phyloP scores from a whole-genome alignment of 805 yeast species.

The Candida lessepsii region DNA sequence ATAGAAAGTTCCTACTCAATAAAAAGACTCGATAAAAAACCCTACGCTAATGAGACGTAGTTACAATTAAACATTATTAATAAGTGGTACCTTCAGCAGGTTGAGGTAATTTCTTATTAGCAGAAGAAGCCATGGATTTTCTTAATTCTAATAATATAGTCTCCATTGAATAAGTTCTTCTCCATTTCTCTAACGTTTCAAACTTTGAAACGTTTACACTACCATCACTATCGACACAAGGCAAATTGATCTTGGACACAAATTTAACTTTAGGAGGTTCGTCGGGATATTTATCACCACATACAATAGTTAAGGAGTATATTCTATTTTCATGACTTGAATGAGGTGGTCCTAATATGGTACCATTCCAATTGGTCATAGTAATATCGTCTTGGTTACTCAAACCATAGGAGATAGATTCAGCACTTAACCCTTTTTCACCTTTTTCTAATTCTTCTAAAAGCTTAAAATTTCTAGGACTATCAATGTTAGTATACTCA shows the following conservation, averaged over 20 bases:
- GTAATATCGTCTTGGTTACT: conserved; percentile 87
- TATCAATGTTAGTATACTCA: conserved; percentile 18
- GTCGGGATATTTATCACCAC: conserved; percentile 86
- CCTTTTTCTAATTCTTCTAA: conserved; percentile 97
- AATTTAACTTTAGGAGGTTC: conserved; percentile 82
- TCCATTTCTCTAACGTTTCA: conserved; percentile 79
- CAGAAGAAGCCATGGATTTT: conserved; percentile 75
- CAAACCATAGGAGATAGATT: conserved; percentile 93
- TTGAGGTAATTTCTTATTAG: conserved; percentile 82
- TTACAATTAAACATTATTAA: too few relatives aligned
- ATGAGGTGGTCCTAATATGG: conserved; percentile 96
- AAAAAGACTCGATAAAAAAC: too few relatives aligned
- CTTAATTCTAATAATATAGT: conserved; percentile 85
- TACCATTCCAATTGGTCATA: conserved; percentile 97
- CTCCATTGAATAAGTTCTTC: conserved; percentile 88
- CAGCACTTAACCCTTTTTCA: conserved; percentile 96
- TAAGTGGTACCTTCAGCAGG: conserved; percentile 87
- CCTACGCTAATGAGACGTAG: too few relatives aligned
- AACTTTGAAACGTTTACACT: conserved; percentile 45
- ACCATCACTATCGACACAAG: conserved; percentile 81
- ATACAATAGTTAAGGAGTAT: conserved; percentile 75
- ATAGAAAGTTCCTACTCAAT: too few relatives aligned
- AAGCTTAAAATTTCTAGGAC: conserved; percentile 92
- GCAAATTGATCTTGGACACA: conserved; percentile 81
- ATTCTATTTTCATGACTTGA: conserved; percentile 87